phyloP scores from a whole-genome alignment of 352 stramenopile species.

The Pythium dissimile region DNA sequence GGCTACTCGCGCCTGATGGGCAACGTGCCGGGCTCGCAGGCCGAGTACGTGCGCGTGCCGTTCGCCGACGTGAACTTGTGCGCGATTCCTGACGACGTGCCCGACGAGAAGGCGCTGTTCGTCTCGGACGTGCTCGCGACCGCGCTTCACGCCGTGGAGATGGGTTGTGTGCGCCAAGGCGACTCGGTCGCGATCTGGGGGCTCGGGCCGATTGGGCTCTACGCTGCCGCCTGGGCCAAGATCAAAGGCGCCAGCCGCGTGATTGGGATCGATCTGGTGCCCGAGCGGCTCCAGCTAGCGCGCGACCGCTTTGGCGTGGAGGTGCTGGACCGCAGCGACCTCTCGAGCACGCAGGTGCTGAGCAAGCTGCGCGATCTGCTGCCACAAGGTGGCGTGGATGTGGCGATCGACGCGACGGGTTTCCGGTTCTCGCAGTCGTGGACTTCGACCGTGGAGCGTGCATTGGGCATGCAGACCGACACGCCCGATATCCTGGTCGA shows the following conservation, averaged over 20 bases:
- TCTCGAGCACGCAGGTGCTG: slow-evolving; percentile 24
- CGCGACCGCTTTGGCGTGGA: slow-evolving; percentile 25
- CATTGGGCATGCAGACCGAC: slow-evolving; percentile 23
- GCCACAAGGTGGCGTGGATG: slow-evolving; percentile 26
- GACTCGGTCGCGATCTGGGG: slow-evolving; percentile 36
- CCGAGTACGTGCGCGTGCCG: slow-evolving; percentile 41
- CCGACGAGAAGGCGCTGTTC: slow-evolving; percentile 35
- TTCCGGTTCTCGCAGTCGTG: slow-evolving; percentile 26
- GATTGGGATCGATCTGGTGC: slow-evolving; percentile 30
- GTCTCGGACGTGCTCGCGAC: slow-evolving; percentile 35
- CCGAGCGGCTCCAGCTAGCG: slow-evolving; percentile 24
- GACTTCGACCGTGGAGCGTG: slow-evolving; percentile 24
- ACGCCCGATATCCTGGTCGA: slow-evolving; percentile 24
- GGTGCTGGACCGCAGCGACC: slow-evolving; percentile 23
- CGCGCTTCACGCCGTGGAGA: slow-evolving; percentile 26
- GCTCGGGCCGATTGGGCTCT: slow-evolving; percentile 28
- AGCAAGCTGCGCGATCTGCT: slow-evolving; percentile 23
- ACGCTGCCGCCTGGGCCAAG: slow-evolving; percentile 21
- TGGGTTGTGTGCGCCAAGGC: slow-evolving; percentile 26
- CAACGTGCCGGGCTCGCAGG: slow-evolving; percentile 39
- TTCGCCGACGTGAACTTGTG: slow-evolving; percentile 36
- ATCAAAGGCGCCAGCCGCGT: slow-evolving; percentile 29
- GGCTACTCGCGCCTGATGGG: slow-evolving; percentile 29
- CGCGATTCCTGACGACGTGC: slow-evolving; percentile 21
- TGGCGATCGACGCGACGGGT: slow-evolving; percentile 30